Evolutionary conservation across 805 yeast genomes (phyloP), one percentile per base, ranked within the genome.

Genomic region (Candida mattraensis): DNA sequence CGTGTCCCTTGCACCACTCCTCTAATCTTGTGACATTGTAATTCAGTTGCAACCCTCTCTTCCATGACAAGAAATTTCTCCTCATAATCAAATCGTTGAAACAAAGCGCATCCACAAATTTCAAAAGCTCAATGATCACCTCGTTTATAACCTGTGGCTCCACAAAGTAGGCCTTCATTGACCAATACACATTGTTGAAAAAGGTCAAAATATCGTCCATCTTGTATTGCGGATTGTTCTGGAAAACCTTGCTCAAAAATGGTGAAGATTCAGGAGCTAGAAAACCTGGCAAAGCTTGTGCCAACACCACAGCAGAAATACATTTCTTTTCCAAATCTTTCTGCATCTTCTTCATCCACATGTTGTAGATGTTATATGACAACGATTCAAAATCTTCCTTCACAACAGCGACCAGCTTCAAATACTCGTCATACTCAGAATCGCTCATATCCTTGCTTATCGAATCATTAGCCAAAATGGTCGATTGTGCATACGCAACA

Each of bases 1-100:
- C 89, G 60, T 91, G 96, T 6, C 87, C 79, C 67, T 87, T 91
- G 64, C 98, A 91, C 99, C 99, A 93, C 66, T 93, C 99, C 62
- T 88, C 97, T 53, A 93, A 74, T 54, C 98, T 78, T 3, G 99
- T 93, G 36, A 89, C 94, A 61, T 93, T 93, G 67, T 93, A 93
- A 61, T 88, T 93, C 64, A 93, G 79, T 65, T 93, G 99, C 50
- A 93, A 74, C 30, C 98, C 98, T 58, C 99, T 83, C 68, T 91
- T 93, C 99, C 99, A 93, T 8, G 96, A 83, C 57, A 91, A 68
- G 66, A 91, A 94, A 66, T 81, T 83, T 63, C 96, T 78, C 68
- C 96, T 81, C 95, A 89, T 85, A 32, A 94, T 79, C 64, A 93
- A 70, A 60, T 93, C 98, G 60, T 93, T 93, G 73, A 93, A 93